Base-by-base conservation (phyloP, 768 basidiomycete genomes). In the Mycena latifolia region DNA sequence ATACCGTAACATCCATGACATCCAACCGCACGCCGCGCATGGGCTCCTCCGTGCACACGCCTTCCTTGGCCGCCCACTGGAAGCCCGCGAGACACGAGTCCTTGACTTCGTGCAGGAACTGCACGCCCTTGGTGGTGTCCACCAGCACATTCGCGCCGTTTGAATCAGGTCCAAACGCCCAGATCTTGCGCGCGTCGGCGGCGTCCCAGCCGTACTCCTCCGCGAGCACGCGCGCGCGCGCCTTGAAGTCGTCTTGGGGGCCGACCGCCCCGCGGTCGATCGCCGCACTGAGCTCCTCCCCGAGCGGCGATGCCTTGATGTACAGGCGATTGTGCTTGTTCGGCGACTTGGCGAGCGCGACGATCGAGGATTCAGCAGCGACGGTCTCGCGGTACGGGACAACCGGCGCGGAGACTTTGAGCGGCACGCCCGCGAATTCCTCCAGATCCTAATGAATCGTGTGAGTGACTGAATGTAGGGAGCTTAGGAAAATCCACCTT, bases 251-350 rank as follows among this genome's bases (percentile, higher is more conserved):
- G 80, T 99, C 98, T 78, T 95, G 93, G 59, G 98, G 76, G 79
- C 72, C 92, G 78, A 99, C 79, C 74, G 86, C 88, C 71, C 97
- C 97, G 61, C 73, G 74, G 79, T 99, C 98, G 74, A 99, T 98
- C 69, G 94, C 98, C 73, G 88, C 87, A 71, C 95, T 90, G 65
- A 99, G 89, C 77, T 97, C 96, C 76, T 99, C 97, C 27, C 94
- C 95, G 59, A 99, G 78, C 33, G 98, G 98, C 84, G 88, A 68
- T 29, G 98, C 97, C 86, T 95, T 95, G 71, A 91, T 87, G 80
- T 91, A 99, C 61, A 99, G 86, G 82, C 98, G 94, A 80, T 99
- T 99, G 89, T 99, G 98, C 87, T 99, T 99, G 88, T 99, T 99
- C 84, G 98, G 98, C 17, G 98, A 99, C 82, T 99, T 99, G 66